Conservation (phyloP, 108 stramenopile genomes). For the Nannochloropsis oceanica region DNA sequence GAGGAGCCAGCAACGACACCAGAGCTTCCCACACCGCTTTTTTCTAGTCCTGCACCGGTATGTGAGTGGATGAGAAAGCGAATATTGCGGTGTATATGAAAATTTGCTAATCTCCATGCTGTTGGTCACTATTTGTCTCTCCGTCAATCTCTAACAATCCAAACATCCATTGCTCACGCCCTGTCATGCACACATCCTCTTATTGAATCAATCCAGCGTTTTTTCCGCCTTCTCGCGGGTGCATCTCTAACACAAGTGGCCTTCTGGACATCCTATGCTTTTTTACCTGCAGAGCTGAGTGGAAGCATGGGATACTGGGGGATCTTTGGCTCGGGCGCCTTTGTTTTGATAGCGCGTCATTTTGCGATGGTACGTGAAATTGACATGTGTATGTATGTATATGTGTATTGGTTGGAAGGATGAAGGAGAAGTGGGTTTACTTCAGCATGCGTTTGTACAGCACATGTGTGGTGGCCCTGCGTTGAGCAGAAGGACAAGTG, state of each 20-base stretch:
- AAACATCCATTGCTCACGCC: neutral
- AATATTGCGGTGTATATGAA: no score
- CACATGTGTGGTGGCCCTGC: no score
- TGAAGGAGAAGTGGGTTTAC: no score
- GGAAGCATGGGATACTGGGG: neutral
- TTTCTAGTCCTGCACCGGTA: neutral
- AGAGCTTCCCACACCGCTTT: neutral
- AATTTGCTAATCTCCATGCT: no score
- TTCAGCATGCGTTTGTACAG: no score
- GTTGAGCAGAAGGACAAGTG: no score
- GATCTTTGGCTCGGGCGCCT: neutral
- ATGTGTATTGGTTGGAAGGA: no score
- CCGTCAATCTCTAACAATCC: no score
- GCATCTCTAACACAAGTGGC: neutral
- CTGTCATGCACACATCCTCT: neutral
- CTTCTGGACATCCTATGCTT: neutral
- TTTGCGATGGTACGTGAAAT: neutral
- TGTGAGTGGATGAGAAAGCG: no score
- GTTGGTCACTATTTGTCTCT: no score
- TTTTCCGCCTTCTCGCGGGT: neutral
- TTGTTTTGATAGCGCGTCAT: neutral
- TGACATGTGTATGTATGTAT: no score
- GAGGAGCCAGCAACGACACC: no score
- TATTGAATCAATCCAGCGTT: neutral
- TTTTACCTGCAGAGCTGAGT: neutral